Base-by-base conservation (phyloP, 2,329 filamentous ascomycete species). In the Claviceps pusilla region DNA sequence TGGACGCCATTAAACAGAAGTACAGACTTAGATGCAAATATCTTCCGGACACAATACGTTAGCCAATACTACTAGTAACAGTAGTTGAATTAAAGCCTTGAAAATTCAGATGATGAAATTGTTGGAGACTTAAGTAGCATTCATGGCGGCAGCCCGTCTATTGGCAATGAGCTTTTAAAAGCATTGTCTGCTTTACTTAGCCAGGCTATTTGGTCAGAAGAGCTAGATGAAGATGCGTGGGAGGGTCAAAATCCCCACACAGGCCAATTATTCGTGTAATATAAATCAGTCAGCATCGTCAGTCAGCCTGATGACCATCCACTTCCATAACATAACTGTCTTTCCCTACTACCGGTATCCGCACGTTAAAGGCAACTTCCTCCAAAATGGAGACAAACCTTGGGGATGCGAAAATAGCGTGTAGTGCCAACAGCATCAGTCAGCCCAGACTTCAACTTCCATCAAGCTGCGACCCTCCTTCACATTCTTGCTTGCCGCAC, bases 1-100 rank as follows among this genome's bases (percentile, higher is more conserved):
- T 98, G 93, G 93, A 97, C 89, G 41, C 87, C 93, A 14, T 71
- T 98, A 60, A 95, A 95, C 73, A 82, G 93, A 55, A 81, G 79
- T 7, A 71, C 74, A 4, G 86, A 91, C 50, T 79, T 95, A 47
- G 89, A 97, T 66, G 68, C 68, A 56, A 98, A 97, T 70, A 71
- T 77, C 52, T 86, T 83, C 67, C 81, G 93, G 56, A 80, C 88
- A 76, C 79, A 82, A 50, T 98, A 98, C 64, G 73, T 95, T 45
- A 61, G 66, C 55, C 65, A 75, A 51, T 80, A 47, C 45, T 47
- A 45, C 42, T 45, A 45, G 42, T 45, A n/a, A 19, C 9, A 33
- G 11, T 12, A 41, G 24, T 24, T 24, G 24, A 24, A 24, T 24
- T 24, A 24, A 24, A 24, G 24, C 24, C 24, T 24, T 24, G 24